phyloP scores from a whole-genome alignment of 768 basidiomycete species.

The Trametopsis cervina region DNA sequence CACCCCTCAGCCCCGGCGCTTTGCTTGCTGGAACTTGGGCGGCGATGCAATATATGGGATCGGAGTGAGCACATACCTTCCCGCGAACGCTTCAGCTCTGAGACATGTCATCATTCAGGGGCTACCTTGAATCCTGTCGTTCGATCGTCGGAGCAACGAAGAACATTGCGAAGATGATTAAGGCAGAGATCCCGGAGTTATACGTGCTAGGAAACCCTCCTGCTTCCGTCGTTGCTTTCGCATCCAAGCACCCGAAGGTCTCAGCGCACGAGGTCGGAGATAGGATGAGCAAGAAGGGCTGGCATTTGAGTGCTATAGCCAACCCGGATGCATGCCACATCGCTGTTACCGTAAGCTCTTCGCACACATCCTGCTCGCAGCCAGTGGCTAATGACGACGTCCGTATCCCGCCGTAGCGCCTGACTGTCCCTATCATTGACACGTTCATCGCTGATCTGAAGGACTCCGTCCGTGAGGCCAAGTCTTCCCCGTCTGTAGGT shows the following conservation, averaged over 20 bases:
- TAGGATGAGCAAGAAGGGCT: conserved; percentile 76
- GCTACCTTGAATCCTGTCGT: conserved; percentile 82
- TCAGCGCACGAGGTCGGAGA: conserved; percentile 90
- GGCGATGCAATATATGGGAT: conserved; percentile 89
- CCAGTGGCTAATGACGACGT: conserved; percentile 2
- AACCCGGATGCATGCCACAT: conserved; percentile 85
- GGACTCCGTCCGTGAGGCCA: conserved; percentile 67
- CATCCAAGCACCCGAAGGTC: conserved; percentile 47
- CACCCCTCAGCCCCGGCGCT: conserved; percentile 72
- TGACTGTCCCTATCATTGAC: conserved; percentile 74
- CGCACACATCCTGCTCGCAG: background rate
- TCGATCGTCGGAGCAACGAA: conserved; percentile 74
- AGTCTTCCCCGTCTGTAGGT: conserved; percentile 52
- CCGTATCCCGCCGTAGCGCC: conserved; percentile 44
- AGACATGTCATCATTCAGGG: conserved; percentile 36
- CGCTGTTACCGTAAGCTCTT: conserved; percentile 73
- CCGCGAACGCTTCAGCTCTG: background rate
- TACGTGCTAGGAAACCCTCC: conserved; percentile 87
- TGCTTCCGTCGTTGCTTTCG: conserved; percentile 89
- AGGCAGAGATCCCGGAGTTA: conserved; percentile 67
- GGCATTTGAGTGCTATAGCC: conserved; percentile 85
- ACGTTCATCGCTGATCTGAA: conserved; percentile 81
- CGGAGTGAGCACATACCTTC: conserved; percentile 45
- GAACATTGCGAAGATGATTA: conserved; percentile 61
- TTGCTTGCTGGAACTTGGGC: conserved; percentile 96